These are phyloP conservation scores for Tagetes patula DNA, from an alignment of 129 eudicot genomes.

Conservation along the genomic window DNA sequence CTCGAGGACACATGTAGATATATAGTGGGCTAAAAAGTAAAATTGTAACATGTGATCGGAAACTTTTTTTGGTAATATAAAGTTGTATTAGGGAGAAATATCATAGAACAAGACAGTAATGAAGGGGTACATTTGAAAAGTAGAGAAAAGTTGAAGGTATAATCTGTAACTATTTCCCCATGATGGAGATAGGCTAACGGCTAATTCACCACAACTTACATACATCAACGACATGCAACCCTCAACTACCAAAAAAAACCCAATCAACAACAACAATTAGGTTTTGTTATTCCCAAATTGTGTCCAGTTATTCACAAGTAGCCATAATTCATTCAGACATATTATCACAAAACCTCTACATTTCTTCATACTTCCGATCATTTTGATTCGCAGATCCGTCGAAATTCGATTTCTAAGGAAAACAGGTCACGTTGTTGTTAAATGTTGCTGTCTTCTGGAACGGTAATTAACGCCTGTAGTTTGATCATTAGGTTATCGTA, in stretches of 20 bases:
- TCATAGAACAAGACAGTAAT: not conserved
- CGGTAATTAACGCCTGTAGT: conserved; percentile 24
- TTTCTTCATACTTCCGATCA: not conserved
- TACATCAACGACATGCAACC: conserved; percentile 18
- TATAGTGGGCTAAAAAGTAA: no score
- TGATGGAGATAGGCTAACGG: conserved; percentile 26
- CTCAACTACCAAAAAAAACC: conserved; percentile 26
- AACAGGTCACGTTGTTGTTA: not conserved
- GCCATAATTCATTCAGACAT: conserved; percentile 3
- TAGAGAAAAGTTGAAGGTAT: conserved; percentile 16
- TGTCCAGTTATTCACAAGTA: conserved; percentile 24
- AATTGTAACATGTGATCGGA: no score
- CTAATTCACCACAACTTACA: conserved; percentile 27
- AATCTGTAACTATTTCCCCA: not conserved
- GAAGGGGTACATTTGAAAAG: conserved; percentile 3
- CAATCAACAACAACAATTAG: conserved; percentile 28
- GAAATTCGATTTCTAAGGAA: conserved; percentile 12
- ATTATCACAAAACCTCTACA: not conserved
- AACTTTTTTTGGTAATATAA: no score
- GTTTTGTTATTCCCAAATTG: conserved; percentile 23
- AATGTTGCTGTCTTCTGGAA: conserved; percentile 19
- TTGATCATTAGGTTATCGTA: conserved; percentile 4
- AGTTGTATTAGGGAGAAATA: no score
- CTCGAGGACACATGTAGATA: no score
- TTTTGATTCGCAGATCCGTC: not conserved